phyloP scores from a whole-genome alignment of 2,329 filamentous ascomycete genomes.

The Fusarium hostae region DNA sequence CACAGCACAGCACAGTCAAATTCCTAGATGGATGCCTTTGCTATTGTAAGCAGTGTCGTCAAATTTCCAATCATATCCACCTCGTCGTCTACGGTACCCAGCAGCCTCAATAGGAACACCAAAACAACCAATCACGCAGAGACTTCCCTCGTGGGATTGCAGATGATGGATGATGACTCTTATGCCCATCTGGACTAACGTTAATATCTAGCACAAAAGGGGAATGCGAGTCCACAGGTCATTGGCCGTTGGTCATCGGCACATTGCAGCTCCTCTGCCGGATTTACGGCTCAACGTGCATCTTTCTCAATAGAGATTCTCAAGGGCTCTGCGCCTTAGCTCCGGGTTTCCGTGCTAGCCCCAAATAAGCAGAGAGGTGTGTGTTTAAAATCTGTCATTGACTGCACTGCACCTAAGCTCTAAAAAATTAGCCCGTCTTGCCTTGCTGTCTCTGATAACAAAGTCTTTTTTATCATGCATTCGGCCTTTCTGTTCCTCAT shows the following conservation, averaged over 20 bases:
- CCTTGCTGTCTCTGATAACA: neutral
- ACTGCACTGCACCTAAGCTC: neutral
- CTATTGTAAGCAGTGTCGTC: slow-evolving; percentile 38
- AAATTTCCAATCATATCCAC: slow-evolving; percentile 27
- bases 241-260: slow-evolving; percentile 23
- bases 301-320: neutral
- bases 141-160: neutral
- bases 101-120: slow-evolving; percentile 1
- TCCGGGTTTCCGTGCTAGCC: slow-evolving; percentile 17
- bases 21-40: neutral
- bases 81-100: slow-evolving; percentile 24
- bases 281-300: slow-evolving; percentile 42
- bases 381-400: slow-evolving; percentile 5
- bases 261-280: slow-evolving; percentile 29
- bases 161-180: slow-evolving; percentile 43
- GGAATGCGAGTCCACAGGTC: neutral
- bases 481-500: slow-evolving; percentile 8
- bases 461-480: neutral
- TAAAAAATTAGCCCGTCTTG: too few species aligned
- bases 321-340: slow-evolving; percentile 20
- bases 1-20: neutral
- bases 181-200: slow-evolving; percentile 18
- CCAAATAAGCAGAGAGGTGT: slow-evolving; percentile 21
- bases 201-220: slow-evolving; percentile 4
- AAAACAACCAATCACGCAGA: slow-evolving; percentile 13